A percentile compares a stretch with the other conserved stretches of the same genome.
Evolutionary conservation across 441 rosid species (phyloP).

Genomic region (Pelargonium fulgidum): DNA sequence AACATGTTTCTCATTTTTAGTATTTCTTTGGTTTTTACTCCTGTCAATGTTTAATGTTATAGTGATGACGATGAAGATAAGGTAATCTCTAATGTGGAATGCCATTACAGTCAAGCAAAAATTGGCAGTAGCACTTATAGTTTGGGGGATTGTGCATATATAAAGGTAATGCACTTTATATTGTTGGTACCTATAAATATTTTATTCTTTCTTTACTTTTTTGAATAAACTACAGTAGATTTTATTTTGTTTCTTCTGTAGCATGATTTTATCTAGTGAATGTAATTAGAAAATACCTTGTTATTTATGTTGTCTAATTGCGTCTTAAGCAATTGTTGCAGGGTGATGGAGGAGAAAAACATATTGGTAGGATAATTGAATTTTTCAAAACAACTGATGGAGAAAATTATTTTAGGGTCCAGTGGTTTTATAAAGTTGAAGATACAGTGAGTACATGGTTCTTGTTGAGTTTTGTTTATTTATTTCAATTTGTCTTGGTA

Average conservation of each 20-base stretch:
- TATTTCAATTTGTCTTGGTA: background rate
- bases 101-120: slow-evolving; percentile 73
- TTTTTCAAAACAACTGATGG: slow-evolving; percentile 25
- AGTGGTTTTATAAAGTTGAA: slow-evolving; percentile 31
- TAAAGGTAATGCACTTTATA: slow-evolving; percentile 40
- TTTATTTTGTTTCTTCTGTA: background rate
- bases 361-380: slow-evolving; percentile 29
- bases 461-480: slow-evolving; percentile 17
- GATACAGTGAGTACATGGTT: slow-evolving; percentile 27
- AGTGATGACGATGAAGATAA: slow-evolving; percentile 75
- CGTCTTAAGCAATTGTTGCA: slow-evolving; percentile 29
- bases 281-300: slow-evolving; percentile 1
- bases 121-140: slow-evolving; percentile 40
- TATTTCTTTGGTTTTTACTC: slow-evolving; percentile 21
- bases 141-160: slow-evolving; percentile 71
- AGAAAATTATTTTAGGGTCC: slow-evolving; percentile 25
- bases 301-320: slow-evolving; percentile 6
- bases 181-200: background rate
- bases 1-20: slow-evolving; percentile 12
- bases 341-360: slow-evolving; percentile 39
- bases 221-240: too few relatives aligned
- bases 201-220: background rate
- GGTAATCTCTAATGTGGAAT: slow-evolving; percentile 71
- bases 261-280: background rate
- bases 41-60: slow-evolving; percentile 10